These are phyloP conservation scores for Spatholobus suberectus DNA, from an alignment of 306 rosid species.

Conservation along the genomic window DNA sequence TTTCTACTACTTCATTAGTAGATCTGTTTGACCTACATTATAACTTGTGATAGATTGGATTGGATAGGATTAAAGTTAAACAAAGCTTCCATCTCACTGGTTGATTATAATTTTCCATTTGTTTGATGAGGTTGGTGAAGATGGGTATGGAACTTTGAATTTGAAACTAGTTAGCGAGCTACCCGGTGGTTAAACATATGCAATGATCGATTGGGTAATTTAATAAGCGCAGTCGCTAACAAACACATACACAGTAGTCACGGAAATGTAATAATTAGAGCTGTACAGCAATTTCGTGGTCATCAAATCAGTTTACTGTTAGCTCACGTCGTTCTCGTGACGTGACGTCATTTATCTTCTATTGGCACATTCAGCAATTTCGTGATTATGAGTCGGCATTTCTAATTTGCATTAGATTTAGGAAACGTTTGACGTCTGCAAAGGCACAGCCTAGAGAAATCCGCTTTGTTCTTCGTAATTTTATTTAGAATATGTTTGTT, in stretches of 20 bases:
- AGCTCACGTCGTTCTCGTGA: neutral
- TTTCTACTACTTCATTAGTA: neutral
- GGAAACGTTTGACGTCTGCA: neutral
- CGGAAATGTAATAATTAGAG: neutral
- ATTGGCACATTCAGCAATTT: neutral
- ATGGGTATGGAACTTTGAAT: conserved; percentile 48
- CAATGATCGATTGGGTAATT: neutral
- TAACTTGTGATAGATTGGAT: neutral
- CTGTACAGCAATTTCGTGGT: neutral
- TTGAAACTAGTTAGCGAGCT: conserved; percentile 5
- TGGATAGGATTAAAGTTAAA: neutral
- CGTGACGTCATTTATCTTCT: neutral
- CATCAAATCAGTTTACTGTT: neutral
- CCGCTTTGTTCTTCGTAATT: too few species aligned
- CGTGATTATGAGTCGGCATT: neutral
- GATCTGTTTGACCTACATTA: neutral
- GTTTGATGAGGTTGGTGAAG: conserved; percentile 43
- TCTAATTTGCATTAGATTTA: neutral
- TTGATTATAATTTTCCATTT: neutral
- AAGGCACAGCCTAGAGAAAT: neutral
- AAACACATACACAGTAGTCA: conserved; percentile 11
- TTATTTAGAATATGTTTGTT: too few species aligned
- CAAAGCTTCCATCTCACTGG: neutral
- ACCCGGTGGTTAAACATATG: neutral
- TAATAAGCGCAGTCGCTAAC: neutral